These are phyloP conservation scores for Aureobasidium vineae DNA, from an alignment of 2,329 filamentous ascomycete species.

Conservation along the genomic window DNA sequence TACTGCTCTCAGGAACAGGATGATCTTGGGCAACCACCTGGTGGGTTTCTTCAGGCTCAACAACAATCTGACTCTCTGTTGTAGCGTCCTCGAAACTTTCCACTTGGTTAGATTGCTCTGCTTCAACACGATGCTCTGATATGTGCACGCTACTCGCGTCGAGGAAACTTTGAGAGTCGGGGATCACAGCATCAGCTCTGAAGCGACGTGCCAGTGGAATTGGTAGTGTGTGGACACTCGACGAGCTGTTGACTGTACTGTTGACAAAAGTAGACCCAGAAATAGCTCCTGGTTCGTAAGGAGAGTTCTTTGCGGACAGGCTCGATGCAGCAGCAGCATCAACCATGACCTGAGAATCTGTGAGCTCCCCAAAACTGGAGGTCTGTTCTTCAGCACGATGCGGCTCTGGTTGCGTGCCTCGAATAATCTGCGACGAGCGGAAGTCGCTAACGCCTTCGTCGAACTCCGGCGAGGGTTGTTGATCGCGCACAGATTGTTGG, in stretches of 20 bases:
- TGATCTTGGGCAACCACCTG: neutral
- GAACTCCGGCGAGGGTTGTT: neutral
- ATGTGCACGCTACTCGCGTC: conserved; percentile 15
- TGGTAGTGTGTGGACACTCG: conserved; percentile 6
- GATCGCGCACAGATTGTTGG: neutral
- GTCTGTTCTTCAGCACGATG: neutral
- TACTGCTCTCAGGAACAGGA: conserved; percentile 18
- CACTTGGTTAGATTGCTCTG: neutral
- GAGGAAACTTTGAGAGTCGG: conserved; percentile 32
- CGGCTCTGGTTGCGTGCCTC: conserved; percentile 25
- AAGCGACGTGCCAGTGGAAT: conserved; percentile 1
- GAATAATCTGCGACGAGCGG: conserved; percentile 27
- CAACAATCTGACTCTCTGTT: conserved; percentile 17
- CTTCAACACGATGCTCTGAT: neutral
- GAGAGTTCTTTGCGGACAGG: conserved; percentile 28
- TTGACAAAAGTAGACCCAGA: conserved; percentile 8
- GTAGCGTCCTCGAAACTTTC: neutral
- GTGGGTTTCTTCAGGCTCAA: neutral
- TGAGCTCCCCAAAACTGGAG: neutral
- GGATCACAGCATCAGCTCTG: conserved; percentile 29
- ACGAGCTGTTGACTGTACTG: conserved; percentile 13
- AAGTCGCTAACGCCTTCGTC: conserved; percentile 24
- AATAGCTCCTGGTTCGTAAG: conserved; percentile 27
- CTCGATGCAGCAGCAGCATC: conserved; percentile 28
- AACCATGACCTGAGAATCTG: neutral